These are phyloP conservation scores for Rheum nobile DNA, from an alignment of 148 eudicot species.

Conservation along the genomic window DNA sequence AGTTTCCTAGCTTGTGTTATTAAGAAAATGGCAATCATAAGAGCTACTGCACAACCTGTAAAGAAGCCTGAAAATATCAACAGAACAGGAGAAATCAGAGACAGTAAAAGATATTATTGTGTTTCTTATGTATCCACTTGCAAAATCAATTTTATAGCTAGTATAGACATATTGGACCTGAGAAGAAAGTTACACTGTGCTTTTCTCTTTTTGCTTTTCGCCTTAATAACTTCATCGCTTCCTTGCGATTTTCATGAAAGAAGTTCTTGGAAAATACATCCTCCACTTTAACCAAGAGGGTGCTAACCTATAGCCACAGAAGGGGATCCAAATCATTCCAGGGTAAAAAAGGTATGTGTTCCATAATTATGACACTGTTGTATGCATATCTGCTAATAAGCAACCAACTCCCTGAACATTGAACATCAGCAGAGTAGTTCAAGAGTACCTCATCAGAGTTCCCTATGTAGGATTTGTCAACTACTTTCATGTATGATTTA, in stretches of 20 bases:
- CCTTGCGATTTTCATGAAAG: conserved; percentile 49
- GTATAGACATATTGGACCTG: conserved; percentile 24
- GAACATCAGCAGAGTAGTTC: neutral
- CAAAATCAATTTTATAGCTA: neutral
- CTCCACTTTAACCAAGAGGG: conserved; percentile 57
- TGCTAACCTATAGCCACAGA: conserved; percentile 28
- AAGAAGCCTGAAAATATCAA: conserved; percentile 48
- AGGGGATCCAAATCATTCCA: neutral
- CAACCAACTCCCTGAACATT: neutral
- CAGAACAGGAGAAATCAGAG: conserved; percentile 1
- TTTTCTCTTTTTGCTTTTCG: conserved; percentile 42
- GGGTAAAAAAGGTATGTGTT: neutral
- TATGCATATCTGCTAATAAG: neutral
- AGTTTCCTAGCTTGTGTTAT: conserved; percentile 35
- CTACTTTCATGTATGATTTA: conserved; percentile 58
- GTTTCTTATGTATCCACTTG: neutral
- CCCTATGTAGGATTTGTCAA: conserved; percentile 67
- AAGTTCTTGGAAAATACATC: conserved; percentile 56
- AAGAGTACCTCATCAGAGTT: conserved; percentile 60
- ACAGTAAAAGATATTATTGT: conserved; percentile 10
- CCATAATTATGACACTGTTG: neutral
- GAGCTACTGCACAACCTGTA: conserved; percentile 59
- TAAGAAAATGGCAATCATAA: conserved; percentile 43
- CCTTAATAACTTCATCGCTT: conserved; percentile 67
- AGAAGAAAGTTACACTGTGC: conserved; percentile 59